Evolutionary conservation across 75 land plant species (phyloP), one percentile per base, ranked within the genome.

Genomic region (Selaginella moellendorffii): DNA sequence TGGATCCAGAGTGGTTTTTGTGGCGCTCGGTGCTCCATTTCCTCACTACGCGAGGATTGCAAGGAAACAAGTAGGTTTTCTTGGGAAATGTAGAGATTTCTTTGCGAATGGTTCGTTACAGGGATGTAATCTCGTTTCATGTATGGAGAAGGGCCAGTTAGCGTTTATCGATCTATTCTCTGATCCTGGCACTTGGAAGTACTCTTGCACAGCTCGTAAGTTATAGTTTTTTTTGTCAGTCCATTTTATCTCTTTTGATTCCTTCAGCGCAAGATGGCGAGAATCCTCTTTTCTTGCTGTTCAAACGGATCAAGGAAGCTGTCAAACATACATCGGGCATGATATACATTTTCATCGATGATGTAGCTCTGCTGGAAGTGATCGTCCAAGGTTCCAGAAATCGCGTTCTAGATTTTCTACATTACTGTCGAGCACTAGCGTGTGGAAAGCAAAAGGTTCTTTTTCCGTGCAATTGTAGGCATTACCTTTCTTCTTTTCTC

Each of bases 11-110:
- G 74, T 86, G 72, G 27, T 91, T 61, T 81, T 87, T 66, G 51
- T 91, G 52, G 83, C 80, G 9, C 66, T 91, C 24, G 25, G 77
- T 2, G 80, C 80, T 0, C 76, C 97, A 21, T 91, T 87, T 68
- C 67, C 82, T 20, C 93, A 87, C 70, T 87, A 91, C 69, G 80
- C 79, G 36, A 87, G 86, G 60, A 72, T 91, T 31, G 66, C 83
- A 2, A 72, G 78, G 28, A 91, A 91, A 66, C 80, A 85, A 63
- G 93, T 84, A 70, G 8, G 26, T 17, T 26, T 1, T 5, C 46
- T n/a, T n/a, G n/a, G n/a, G n/a, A n/a, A n/a, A n/a, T n/a, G n/a
- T n/a, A n/a, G n/a, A n/a, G n/a, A n/a, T n/a, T n/a, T n/a, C n/a
- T n/a, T n/a, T n/a, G n/a, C n/a, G n/a, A n/a, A n/a, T 36, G 46